Evolutionary conservation across 1,284 basidiomycete genomes (phyloP).

Genomic region (Boletus semigastroideus): DNA sequence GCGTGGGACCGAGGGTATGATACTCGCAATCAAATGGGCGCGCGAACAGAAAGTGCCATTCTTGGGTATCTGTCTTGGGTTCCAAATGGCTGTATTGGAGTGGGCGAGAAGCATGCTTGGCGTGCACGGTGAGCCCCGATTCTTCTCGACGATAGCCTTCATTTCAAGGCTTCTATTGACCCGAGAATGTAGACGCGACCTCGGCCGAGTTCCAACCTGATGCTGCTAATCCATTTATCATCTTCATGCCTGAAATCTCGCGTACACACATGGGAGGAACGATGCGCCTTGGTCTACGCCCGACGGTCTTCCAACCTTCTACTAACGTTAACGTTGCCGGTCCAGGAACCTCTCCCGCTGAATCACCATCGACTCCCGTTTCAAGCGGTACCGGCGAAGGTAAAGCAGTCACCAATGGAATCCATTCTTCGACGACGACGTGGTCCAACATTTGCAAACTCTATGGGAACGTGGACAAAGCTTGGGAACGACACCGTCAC

Average conservation of each 20-base stretch:
- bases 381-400: slow-evolving; percentile 15
- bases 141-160: neutral
- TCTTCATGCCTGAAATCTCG: slow-evolving; percentile 99
- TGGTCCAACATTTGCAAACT: slow-evolving; percentile 76
- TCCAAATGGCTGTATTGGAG: slow-evolving; percentile 96
- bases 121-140: slow-evolving; percentile 53
- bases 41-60: slow-evolving; percentile 94
- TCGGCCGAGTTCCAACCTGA: slow-evolving; percentile 79
- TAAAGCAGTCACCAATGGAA: slow-evolving; percentile 13
- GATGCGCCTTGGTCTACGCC: slow-evolving; percentile 94
- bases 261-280: slow-evolving; percentile 98
- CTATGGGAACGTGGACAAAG: slow-evolving; percentile 82
- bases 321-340: slow-evolving; percentile 19
- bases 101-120: slow-evolving; percentile 89
- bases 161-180: slow-evolving; percentile 8
- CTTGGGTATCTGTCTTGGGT: slow-evolving; percentile 96
- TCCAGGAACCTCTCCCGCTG: slow-evolving; percentile 13
- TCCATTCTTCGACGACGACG: slow-evolving; percentile 42
- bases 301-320: slow-evolving; percentile 80
- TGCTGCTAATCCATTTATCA: slow-evolving; percentile 72
- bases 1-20: slow-evolving; percentile 97
- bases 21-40: slow-evolving; percentile 95
- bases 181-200: slow-evolving; percentile 65
- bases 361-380: slow-evolving; percentile 6
- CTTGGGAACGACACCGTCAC: slow-evolving; percentile 98